Percentiles rank a stretch among this genome's conserved stretches.
Evolutionary conservation across 345 rosid genomes (phyloP).

Genomic region (Gossypium sturtianum): DNA sequence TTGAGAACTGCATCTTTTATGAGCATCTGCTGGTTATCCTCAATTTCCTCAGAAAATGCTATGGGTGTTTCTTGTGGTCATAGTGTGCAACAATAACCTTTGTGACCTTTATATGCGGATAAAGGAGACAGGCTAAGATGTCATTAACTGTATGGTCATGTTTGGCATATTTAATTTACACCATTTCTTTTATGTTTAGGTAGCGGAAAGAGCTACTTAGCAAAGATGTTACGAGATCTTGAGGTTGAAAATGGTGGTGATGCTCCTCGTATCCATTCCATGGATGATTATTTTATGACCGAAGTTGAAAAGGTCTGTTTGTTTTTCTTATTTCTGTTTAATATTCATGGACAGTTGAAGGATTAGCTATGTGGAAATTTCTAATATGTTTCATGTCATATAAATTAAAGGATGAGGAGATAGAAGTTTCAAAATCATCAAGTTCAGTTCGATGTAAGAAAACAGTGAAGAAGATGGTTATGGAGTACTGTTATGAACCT

Average conservation of each 20-base stretch:
- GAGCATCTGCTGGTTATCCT: neutral
- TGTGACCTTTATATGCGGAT: neutral
- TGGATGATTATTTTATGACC: slow-evolving; percentile 97
- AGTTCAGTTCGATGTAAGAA: slow-evolving; percentile 63
- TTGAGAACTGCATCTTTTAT: neutral
- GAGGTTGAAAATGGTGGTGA: slow-evolving; percentile 83
- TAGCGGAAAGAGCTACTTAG: slow-evolving; percentile 95
- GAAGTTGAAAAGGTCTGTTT: slow-evolving; percentile 83
- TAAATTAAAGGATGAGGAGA: slow-evolving; percentile 58
- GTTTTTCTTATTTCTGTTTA: slow-evolving; percentile 9
- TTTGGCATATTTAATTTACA: neutral
- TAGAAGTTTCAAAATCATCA: slow-evolving; percentile 49
- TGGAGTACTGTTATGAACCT: slow-evolving; percentile 94
- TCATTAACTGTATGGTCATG: neutral
- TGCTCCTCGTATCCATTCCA: slow-evolving; percentile 85
- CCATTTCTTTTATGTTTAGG: slow-evolving; percentile 32
- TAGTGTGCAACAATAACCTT: neutral
- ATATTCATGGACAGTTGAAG: neutral
- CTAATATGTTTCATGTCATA: slow-evolving; percentile 5
- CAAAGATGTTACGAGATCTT: slow-evolving; percentile 81
- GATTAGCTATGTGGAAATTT: neutral
- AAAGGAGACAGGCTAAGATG: neutral
- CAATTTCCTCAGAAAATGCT: neutral
- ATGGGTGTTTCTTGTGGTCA: neutral
- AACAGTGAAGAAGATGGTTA: slow-evolving; percentile 53